phyloP scores from a whole-genome alignment of 768 basidiomycete genomes.

The Dictyophora rubrovolvata region DNA sequence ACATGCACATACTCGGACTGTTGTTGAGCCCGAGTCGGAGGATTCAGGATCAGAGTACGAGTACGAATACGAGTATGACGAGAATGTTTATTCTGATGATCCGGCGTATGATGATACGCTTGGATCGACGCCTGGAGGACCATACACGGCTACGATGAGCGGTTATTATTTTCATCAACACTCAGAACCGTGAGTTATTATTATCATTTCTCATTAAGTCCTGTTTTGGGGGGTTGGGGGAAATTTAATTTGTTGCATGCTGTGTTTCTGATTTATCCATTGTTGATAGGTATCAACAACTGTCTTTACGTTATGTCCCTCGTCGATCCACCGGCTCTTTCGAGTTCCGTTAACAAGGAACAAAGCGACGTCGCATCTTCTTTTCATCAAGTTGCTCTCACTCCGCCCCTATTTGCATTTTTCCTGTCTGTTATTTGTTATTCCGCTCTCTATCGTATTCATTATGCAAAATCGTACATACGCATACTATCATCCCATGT shows the following conservation, averaged over 20 bases:
- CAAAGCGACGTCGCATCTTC: too few species aligned
- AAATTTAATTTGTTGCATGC: slow-evolving; percentile 8
- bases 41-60: not conserved
- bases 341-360: slow-evolving; percentile 60
- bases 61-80: not conserved
- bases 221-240: slow-evolving; percentile 3
- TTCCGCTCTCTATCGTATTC: too few species aligned
- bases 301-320: slow-evolving; percentile 72
- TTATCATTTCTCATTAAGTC: slow-evolving; percentile 4
- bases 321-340: slow-evolving; percentile 67
- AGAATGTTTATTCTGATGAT: not conserved
- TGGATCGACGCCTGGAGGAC: slow-evolving; percentile 5
- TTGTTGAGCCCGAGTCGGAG: not conserved
- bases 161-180: slow-evolving; percentile 93
- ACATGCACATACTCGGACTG: not conserved
- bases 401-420: too few species aligned
- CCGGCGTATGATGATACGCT: not conserved
- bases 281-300: slow-evolving; percentile 67
- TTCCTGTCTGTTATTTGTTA: too few species aligned
- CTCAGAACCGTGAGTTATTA: slow-evolving; percentile 69
- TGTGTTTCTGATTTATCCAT: slow-evolving; percentile 3
- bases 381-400: too few species aligned
- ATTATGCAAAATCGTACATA: too few species aligned
- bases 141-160: slow-evolving; percentile 58
- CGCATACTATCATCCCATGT: too few species aligned